Conservation (phyloP, 2,329 filamentous ascomycete species). For the Sarocladium strictum region DNA sequence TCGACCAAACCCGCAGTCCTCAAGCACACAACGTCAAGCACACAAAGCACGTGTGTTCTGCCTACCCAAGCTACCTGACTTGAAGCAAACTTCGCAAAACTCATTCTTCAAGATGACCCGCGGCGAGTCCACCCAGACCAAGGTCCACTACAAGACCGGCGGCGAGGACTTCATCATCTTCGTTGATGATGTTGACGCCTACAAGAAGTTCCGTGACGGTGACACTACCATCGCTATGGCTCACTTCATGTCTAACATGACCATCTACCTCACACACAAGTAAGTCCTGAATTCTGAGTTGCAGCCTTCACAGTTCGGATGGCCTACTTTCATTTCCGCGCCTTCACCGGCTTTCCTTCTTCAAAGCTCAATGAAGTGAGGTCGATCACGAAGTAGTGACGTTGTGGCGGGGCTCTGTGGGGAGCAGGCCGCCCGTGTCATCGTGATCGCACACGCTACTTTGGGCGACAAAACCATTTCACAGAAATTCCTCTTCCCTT, state of each 20-base stretch:
- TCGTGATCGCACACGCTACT: constrained; percentile 1
- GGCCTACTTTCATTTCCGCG: background rate
- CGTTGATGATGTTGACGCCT: constrained; percentile 52
- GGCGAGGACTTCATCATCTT: constrained; percentile 55
- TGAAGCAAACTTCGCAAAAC: constrained; percentile 13
- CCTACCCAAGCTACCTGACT: constrained; percentile 11
- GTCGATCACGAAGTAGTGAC: background rate
- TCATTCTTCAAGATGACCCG: constrained; percentile 57
- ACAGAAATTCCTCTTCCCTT: background rate
- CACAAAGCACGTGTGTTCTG: constrained; percentile 8
- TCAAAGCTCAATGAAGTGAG: background rate
- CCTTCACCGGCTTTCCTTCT: background rate
- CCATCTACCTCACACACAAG: constrained; percentile 87
- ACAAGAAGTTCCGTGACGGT: constrained; percentile 62
- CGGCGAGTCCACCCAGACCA: constrained; percentile 64
- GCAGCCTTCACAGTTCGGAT: too few species aligned
- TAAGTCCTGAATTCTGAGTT: constrained; percentile 50
- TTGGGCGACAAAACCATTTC: background rate
- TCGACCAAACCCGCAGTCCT: background rate
- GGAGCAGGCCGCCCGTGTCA: background rate
- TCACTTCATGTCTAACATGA: constrained; percentile 81
- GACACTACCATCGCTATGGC: constrained; percentile 75
- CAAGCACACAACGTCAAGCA: constrained; percentile 9
- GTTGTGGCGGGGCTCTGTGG: constrained; percentile 6
- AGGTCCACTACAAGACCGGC: constrained; percentile 79